Percentiles rank a stretch among this genome's conserved stretches.
Evolutionary conservation across 2,329 filamentous ascomycete genomes (phyloP).

Genomic region (Aspergillus intermedius): DNA sequence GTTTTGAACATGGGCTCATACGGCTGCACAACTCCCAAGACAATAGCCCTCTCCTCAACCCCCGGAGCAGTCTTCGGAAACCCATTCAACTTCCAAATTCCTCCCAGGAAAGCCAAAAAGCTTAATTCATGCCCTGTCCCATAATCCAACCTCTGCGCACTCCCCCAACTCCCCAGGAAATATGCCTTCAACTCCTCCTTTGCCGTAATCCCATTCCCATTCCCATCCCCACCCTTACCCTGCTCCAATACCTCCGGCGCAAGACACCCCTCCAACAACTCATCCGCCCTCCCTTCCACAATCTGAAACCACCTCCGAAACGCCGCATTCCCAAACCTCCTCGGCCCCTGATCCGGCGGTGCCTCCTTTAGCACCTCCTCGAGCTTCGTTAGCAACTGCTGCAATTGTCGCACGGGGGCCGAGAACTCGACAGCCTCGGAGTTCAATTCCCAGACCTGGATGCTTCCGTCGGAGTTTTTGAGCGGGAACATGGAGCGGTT

Average conservation of each 20-base stretch:
- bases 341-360: conserved; percentile 76
- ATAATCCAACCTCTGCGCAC: conserved; percentile 82
- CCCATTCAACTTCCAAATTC: conserved; percentile 81
- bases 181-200: conserved; percentile 69
- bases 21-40: conserved; percentile 75
- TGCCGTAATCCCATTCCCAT: conserved; percentile 39
- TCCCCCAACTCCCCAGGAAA: conserved; percentile 80
- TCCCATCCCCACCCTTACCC: conserved; percentile 15
- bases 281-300: conserved; percentile 54
- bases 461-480: conserved; percentile 34
- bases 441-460: conserved; percentile 46
- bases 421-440: conserved; percentile 43
- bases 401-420: conserved; percentile 57
- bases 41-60: conserved; percentile 68
- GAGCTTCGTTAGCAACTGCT: conserved; percentile 59
- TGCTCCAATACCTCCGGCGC: conserved; percentile 41
- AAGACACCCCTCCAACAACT: conserved; percentile 53
- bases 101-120: conserved; percentile 84
- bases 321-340: conserved; percentile 85
- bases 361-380: conserved; percentile 65
- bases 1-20: conserved; percentile 42
- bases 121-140: conserved; percentile 94
- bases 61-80: conserved; percentile 55
- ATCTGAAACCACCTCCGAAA: conserved; percentile 78
- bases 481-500: conserved; percentile 79